Conservation (phyloP, 768 basidiomycete genomes). For the Lentinula lateritia region DNA sequence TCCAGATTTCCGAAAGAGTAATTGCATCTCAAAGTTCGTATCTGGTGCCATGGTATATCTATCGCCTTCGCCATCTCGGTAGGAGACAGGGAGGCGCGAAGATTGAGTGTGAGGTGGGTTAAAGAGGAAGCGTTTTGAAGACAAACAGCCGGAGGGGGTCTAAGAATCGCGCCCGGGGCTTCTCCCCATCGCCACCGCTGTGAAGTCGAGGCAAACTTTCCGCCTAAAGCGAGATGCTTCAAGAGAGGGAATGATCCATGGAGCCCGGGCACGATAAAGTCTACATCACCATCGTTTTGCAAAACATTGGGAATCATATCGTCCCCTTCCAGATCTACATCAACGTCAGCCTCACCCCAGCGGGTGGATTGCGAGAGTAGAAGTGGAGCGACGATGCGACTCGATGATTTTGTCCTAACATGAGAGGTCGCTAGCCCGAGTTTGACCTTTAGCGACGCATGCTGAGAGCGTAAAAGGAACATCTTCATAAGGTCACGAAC, state of each 20-base stretch:
- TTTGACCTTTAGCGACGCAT: not conserved
- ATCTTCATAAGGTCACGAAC: not conserved
- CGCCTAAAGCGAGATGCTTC: not conserved
- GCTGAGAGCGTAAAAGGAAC: not conserved
- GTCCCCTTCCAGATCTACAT: not conserved
- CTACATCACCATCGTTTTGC: not conserved
- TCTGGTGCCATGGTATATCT: constrained; percentile 1
- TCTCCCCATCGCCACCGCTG: constrained; percentile 1
- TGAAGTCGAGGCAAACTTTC: not conserved
- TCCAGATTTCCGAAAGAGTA: constrained; percentile 1
- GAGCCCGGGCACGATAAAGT: not conserved
- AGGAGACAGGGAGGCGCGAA: not conserved
- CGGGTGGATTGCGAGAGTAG: not conserved
- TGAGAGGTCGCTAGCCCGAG: not conserved
- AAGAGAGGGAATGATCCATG: not conserved
- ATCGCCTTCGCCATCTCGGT: not conserved
- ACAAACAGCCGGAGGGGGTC: not conserved
- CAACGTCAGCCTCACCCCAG: not conserved
- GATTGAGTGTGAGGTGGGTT: not conserved
- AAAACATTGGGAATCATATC: not conserved
- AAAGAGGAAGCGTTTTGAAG: not conserved
- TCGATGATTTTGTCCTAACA: not conserved
- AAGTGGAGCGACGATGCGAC: not conserved
- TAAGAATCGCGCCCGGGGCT: not conserved
- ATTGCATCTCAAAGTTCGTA: not conserved